Base-by-base conservation (phyloP, 2,329 filamentous ascomycete genomes). In the Aureobasidium sp. region DNA sequence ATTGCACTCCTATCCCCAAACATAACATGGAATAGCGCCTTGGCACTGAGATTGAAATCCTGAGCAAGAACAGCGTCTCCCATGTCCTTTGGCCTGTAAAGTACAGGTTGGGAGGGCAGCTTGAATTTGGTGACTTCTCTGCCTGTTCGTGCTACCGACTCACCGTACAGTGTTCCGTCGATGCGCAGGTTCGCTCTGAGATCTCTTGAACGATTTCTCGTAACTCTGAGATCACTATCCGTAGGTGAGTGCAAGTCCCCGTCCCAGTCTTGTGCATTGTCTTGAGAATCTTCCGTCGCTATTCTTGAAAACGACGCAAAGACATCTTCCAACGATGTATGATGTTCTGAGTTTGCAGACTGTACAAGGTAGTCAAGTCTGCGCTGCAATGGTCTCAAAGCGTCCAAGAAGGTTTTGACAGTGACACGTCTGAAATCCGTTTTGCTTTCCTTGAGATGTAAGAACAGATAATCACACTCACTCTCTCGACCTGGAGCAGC, bases 1-100 rank as follows among this genome's bases (percentile, higher is more conserved):
- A 97, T 87, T 37, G 92, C 90, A 72, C 90, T 96, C 76, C 93
- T 96, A 74, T 99, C 94, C 40, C 94, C 94, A 74, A 97, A 99
- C 57, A 99, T 82, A 17, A 97, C 90, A 70, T 97, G 93, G 73
- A 97, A 99, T 62, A 96, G 85, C 0, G 90, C 91, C 74, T 99
- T 97, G 50, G 94, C 88, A 65, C 90, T 95, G 64, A 97, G 87
- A 67, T 95, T 89, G 72, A 96, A 96, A 66, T 91, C 83, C 64
- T 89, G 85, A 72, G 96, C 90, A 0, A 89, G 84, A 8, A 87
- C 87, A 66, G 88, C 82, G 66, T 84, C 81, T 58, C 87, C 84
- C 83, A 96, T 92, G 59, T 87, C 90, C 64, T 88, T 84, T 1
- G 94, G 94, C 62, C 91, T 87, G 71, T 93, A 97, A 12, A 89